Evolutionary conservation across 257 asterid genomes (phyloP), one percentile per base, ranked within the genome.

Genomic region (Primulina tabacum): DNA sequence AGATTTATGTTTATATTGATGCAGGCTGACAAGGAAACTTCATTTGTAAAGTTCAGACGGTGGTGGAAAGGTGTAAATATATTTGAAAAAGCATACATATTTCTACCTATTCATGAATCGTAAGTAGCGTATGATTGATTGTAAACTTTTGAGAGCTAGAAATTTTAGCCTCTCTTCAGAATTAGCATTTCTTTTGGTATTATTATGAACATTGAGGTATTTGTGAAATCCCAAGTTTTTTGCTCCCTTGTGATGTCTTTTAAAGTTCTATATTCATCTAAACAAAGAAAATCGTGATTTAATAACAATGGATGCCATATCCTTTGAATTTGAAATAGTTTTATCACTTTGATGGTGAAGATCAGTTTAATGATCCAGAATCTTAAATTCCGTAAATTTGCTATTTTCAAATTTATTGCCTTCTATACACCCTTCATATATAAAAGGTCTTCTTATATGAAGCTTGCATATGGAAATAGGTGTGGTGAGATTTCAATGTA

Each of bases 31-130:
- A 78, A 69, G 79, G 88, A 83, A 79, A 71, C 75, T 65, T 82
- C 88, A 70, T 91, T 85, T 87, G 75, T 47, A 76, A 94, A 91
- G 89, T 82, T 94, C 71, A 84, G 99, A 77, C 83, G 99, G 80
- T 94, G 99, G 99, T 94, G 99, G 99, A 94, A 88, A 82, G 95
- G 92, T 30, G 90, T 94, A 72, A 87, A 86, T 75, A 66, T 94
- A 86, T 94, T 89, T 83, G 93, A 91, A 86, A 89, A 91, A 74
- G 84, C 96, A n/a, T 94, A 88, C 73, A 85, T 94, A 78, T 81
- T 94, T 77, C 77, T 94, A 57, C 99, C 99, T 60, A 88, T 94
- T 73, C 86, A 91, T 80, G 95, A 94, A 77, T 76, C 72, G 99
- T 91, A 86, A 86, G 96, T 87, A 58, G 33, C 7, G 18, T 62